Percentiles rank a stretch among this genome's conserved stretches.
Evolutionary conservation across 352 stramenopile genomes (phyloP).

Genomic region (Globisporangium paddicum): DNA sequence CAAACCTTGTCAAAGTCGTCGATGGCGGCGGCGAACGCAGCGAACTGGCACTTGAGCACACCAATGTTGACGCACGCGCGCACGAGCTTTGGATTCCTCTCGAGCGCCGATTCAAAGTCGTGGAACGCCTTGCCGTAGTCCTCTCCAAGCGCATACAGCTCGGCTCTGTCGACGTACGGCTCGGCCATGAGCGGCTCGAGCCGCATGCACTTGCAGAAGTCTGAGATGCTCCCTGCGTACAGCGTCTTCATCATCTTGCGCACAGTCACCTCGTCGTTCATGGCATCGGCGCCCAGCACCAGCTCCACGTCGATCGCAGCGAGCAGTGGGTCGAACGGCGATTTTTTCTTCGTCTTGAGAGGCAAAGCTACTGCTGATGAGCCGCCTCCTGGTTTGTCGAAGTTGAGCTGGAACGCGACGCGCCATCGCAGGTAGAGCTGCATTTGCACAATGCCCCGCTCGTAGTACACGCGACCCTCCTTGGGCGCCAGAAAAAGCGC

Average conservation of each 20-base stretch:
- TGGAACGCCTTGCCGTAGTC: conserved; percentile 60
- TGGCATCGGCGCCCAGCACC: conserved; percentile 29
- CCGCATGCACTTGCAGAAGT: conserved; percentile 63
- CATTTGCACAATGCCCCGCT: conserved; percentile 67
- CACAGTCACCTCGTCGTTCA: conserved; percentile 44
- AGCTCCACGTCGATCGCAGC: conserved; percentile 42
- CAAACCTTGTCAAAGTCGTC: conserved; percentile 50
- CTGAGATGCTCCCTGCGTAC: conserved; percentile 43
- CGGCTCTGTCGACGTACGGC: conserved; percentile 61
- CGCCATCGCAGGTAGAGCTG: conserved; percentile 67
- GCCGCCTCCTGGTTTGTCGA: conserved; percentile 12
- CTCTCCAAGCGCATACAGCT: conserved; percentile 55
- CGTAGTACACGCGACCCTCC: conserved; percentile 58
- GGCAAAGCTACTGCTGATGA: background rate
- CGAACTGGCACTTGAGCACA: conserved; percentile 79
- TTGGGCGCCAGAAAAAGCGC: conserved; percentile 55
- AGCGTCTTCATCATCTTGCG: conserved; percentile 46
- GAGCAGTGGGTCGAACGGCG: conserved; percentile 39
- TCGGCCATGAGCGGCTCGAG: conserved; percentile 50
- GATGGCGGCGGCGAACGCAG: conserved; percentile 54
- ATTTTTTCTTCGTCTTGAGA: conserved; percentile 15
- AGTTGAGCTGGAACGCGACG: conserved; percentile 44
- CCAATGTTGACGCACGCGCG: conserved; percentile 57
- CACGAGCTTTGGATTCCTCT: conserved; percentile 40
- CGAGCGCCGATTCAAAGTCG: conserved; percentile 49